Base-by-base conservation (phyloP, 345 rosid species). In the Streptanthus diversifolius region DNA sequence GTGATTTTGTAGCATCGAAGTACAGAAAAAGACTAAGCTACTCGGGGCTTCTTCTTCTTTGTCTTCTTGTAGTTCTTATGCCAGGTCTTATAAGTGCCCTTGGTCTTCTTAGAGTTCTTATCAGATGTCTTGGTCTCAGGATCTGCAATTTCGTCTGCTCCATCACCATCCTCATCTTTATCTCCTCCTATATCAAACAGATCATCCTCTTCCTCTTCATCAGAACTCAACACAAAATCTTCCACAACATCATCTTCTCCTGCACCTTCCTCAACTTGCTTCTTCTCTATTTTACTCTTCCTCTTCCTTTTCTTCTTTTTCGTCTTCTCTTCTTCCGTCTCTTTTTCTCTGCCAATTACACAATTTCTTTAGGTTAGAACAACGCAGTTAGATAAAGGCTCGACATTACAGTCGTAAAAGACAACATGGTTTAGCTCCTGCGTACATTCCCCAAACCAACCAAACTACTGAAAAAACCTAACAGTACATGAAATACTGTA, bases 141-240 rank as follows among this genome's bases (percentile, higher is more conserved):
- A 32, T 60, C 76, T 29, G 51, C 27, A 29, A 69, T 69, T 45
- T 76, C 74, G 6, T 75, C 79, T 8, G 14, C 52, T 14, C 73
- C 80, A 22, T 72, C 85, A 49, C 67, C 79, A 12, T 66, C 78
- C 3, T 65, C 74, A 67, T 78, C 81, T 43, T 63, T 72, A 25
- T 63, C 76, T 19, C 78, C 82, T 33, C 66, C 82, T 40, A 76
- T 77, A 17, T 66, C 72, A 25, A 80, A 64, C 43, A 75, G 52
- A 65, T 73, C 66, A 21, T 68, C 82, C 11, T 87, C 67, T 24
- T 52, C 92, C 18, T 83, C 97, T 67, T 88, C 97, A 69, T 93
- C 97, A 1, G 98, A 92, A 76, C 99, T 91, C 29, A 91, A 83
- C 47, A 90, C 82, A 76, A 90, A 82, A 73, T 95, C 99, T 79